phyloP scores from a whole-genome alignment of 2,329 filamentous ascomycete genomes.

The Rutstroemia sydowiana region DNA sequence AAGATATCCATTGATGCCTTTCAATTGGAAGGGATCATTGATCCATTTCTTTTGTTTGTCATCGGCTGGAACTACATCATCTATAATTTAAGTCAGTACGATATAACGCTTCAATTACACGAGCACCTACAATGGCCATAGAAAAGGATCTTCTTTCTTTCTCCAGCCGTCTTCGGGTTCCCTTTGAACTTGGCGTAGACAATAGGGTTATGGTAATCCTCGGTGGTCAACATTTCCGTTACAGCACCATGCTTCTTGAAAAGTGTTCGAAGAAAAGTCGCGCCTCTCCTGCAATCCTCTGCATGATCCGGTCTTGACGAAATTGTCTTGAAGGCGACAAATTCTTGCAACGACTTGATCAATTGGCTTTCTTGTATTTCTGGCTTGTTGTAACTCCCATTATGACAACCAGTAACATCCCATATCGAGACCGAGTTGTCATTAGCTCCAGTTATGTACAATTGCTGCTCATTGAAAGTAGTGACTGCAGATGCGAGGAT shows the following conservation, averaged over 20 bases:
- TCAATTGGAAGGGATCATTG: conserved; percentile 81
- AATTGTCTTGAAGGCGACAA: conserved; percentile 86
- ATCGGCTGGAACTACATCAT: conserved; percentile 91
- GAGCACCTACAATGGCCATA: conserved; percentile 68
- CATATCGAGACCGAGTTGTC: conserved; percentile 86
- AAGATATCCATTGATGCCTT: conserved; percentile 82
- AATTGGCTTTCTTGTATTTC: conserved; percentile 44
- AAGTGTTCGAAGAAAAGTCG: conserved; percentile 80
- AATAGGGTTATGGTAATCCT: conserved; percentile 75
- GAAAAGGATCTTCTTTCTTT: conserved; percentile 82
- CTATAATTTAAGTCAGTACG: conserved; percentile 12
- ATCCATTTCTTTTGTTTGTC: conserved; percentile 76
- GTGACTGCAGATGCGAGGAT: conserved; percentile 78
- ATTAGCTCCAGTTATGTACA: conserved; percentile 92
- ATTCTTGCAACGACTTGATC: conserved; percentile 69
- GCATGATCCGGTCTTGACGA: conserved; percentile 80
- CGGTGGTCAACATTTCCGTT: conserved; percentile 82
- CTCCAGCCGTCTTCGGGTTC: conserved; percentile 55
- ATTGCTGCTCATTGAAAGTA: conserved; percentile 60
- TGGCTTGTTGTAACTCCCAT: conserved; percentile 16
- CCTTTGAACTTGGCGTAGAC: conserved; percentile 84
- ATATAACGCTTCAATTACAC: not conserved
- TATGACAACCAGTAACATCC: conserved; percentile 52
- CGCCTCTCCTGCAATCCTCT: conserved; percentile 86
- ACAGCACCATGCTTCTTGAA: conserved; percentile 89